Base-by-base conservation (phyloP, 495 filamentous ascomycete genomes). In the Penicillium roqueforti region DNA sequence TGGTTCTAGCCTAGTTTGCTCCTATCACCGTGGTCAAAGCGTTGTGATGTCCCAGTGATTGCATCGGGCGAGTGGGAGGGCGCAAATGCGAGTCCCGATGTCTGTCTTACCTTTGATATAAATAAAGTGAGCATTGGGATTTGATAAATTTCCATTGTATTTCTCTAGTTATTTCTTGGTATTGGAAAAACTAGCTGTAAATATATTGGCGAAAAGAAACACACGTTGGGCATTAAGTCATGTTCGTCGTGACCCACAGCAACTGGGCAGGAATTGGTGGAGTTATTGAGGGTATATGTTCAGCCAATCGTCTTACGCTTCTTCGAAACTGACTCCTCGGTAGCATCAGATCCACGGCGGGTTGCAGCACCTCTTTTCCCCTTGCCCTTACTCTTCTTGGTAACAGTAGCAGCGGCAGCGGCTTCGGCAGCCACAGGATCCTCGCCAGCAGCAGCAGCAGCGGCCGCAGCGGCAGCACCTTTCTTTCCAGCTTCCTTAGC, bases 401-500 rank as follows among this genome's bases (percentile, higher is more conserved):
- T 54, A 5, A 22, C 54, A 19, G 57, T 51, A 20, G 58, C 65
- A 9, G 59, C 48, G 46, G 62, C 65, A 16, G 50, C 61, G 44
- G 56, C 51, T 36, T 68, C 65, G 0, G 38, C 61, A 1, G 56
- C 51, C 38, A 68, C 65, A 1, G 38, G 60, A 6, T 59, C 61
- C 31, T 32, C 45, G 1, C 34, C 58, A 40, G 41, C 63, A 36
- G 34, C 57, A 1, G 40, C 62, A 4, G 47, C 56, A 1, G 32
- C 45, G 2, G 18, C 49, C 0, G 53, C 37, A 3, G 52, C 49
- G 3, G 50, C 50, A 28, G 54, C 51, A 20, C 64, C 68, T 54
- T 73, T 75, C 56, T 72, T 74, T 2, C 68, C 68, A 14, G 71
- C 67, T 49, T 73, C 71, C 55, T 74, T 76, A 5, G 65, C 74